Conservation (phyloP, 495 filamentous ascomycete species). For the Aspergillus sclerotiicarbonarius region DNA sequence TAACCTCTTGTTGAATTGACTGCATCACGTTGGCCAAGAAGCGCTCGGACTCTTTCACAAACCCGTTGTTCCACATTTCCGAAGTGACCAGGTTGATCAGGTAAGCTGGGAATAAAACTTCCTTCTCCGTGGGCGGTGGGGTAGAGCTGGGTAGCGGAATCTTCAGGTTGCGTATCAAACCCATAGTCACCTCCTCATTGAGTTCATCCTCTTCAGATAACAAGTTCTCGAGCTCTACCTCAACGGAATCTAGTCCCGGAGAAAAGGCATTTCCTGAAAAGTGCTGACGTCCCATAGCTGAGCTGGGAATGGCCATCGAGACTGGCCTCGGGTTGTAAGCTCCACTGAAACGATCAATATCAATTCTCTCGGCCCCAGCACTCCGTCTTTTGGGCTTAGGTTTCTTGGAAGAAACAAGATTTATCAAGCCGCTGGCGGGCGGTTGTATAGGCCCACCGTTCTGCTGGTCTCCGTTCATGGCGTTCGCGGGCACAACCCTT, state of each 20-base stretch:
- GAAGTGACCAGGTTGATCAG: slow-evolving; percentile 98
- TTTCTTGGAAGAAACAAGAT: slow-evolving; percentile 95
- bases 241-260: slow-evolving; percentile 81
- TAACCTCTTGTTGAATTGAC: slow-evolving; percentile 97
- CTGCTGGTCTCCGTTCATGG: slow-evolving; percentile 59
- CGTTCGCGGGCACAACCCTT: slow-evolving; percentile 56
- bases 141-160: slow-evolving; percentile 81
- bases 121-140: slow-evolving; percentile 92
- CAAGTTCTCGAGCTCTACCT: slow-evolving; percentile 88
- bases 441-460: slow-evolving; percentile 61
- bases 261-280: slow-evolving; percentile 68
- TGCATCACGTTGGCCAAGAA: slow-evolving; percentile 99
- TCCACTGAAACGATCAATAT: slow-evolving; percentile 81
- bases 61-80: slow-evolving; percentile 99
- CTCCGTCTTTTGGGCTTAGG: slow-evolving; percentile 95
- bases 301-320: slow-evolving; percentile 81
- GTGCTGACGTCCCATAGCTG: slow-evolving; percentile 57
- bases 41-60: slow-evolving; percentile 98
- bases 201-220: slow-evolving; percentile 92
- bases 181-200: slow-evolving; percentile 94
- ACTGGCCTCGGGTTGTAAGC: slow-evolving; percentile 93
- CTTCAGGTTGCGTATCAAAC: slow-evolving; percentile 92
- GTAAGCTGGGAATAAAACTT: slow-evolving; percentile 97
- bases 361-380: slow-evolving; percentile 82
- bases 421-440: slow-evolving; percentile 79